These are phyloP conservation scores for Kurtzmaniella quercitrusa DNA, from an alignment of 1,139 yeast genomes.

Conservation along the genomic window DNA sequence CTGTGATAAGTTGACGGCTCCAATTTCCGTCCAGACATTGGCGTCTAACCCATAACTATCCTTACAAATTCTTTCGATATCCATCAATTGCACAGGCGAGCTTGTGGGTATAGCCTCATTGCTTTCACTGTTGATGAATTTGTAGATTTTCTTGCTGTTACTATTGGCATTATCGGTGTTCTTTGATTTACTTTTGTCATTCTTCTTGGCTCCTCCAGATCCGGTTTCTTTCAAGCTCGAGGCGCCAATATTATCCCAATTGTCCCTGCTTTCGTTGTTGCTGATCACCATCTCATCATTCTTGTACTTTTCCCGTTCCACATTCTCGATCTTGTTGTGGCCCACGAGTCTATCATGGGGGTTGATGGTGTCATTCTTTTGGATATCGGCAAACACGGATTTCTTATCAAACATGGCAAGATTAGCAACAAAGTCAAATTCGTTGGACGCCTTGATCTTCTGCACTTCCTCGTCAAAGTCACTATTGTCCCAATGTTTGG, in stretches of 20 bases:
- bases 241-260: constrained; percentile 50
- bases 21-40: constrained; percentile 56
- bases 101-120: constrained; percentile 51
- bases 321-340: constrained; percentile 51
- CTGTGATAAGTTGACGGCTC: constrained; percentile 64
- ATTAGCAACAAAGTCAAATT: constrained; percentile 84
- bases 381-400: constrained; percentile 74
- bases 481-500: constrained; percentile 40
- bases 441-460: constrained; percentile 50
- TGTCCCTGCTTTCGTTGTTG: constrained; percentile 38
- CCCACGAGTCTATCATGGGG: constrained; percentile 69
- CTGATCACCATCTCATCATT: constrained; percentile 72
- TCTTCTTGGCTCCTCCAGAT: constrained; percentile 6
- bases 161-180: background rate
- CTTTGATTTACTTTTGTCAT: background rate
- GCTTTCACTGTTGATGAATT: constrained; percentile 6
- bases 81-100: constrained; percentile 79
- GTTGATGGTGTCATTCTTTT: constrained; percentile 55
- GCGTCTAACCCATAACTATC: constrained; percentile 52
- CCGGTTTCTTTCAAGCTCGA: constrained; percentile 1
- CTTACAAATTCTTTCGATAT: constrained; percentile 60
- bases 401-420: constrained; percentile 79
- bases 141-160: constrained; percentile 1
- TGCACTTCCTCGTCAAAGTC: constrained; percentile 34
- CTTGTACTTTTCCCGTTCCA: constrained; percentile 48